Conservation (phyloP, 106 monocot genomes). For the Amphibolis antarctica region DNA sequence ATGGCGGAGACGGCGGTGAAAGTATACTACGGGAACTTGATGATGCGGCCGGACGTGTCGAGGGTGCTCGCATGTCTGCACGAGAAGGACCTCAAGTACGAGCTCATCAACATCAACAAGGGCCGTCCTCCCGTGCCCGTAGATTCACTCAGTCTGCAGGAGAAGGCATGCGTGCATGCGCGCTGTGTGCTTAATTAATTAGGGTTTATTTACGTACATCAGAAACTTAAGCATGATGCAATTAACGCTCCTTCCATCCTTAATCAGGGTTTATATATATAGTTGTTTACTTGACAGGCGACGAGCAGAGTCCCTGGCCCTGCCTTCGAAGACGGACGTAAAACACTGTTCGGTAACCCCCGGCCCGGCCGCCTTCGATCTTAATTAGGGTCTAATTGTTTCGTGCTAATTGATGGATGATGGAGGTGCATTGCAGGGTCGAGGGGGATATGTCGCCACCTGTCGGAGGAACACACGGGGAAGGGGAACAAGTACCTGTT, state of each 20-base stretch:
- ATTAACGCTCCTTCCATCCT: background rate
- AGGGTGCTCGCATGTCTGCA: constrained; percentile 61
- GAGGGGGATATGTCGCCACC: constrained; percentile 47
- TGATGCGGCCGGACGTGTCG: constrained; percentile 43
- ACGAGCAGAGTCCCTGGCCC: constrained; percentile 9
- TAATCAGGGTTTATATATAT: no score
- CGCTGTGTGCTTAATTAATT: background rate
- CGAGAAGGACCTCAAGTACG: constrained; percentile 50
- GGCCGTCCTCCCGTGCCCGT: constrained; percentile 13
- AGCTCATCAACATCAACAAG: constrained; percentile 33
- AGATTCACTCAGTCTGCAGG: constrained; percentile 52
- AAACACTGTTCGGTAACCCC: constrained; percentile 33
- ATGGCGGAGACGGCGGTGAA: constrained; percentile 19
- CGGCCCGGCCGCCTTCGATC: background rate
- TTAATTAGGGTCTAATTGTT: background rate
- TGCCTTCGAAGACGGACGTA: constrained; percentile 35
- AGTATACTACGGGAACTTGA: constrained; percentile 45
- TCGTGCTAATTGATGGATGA: no score
- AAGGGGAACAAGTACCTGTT: constrained; percentile 40
- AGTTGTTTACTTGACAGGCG: constrained; percentile 13
- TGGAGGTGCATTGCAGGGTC: no score
- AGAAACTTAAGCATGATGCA: background rate
- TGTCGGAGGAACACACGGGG: constrained; percentile 33
- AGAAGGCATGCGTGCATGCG: background rate
- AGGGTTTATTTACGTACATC: no score